Conservation (phyloP, 2,329 filamentous ascomycete species). For the Trichoderma sp. region DNA sequence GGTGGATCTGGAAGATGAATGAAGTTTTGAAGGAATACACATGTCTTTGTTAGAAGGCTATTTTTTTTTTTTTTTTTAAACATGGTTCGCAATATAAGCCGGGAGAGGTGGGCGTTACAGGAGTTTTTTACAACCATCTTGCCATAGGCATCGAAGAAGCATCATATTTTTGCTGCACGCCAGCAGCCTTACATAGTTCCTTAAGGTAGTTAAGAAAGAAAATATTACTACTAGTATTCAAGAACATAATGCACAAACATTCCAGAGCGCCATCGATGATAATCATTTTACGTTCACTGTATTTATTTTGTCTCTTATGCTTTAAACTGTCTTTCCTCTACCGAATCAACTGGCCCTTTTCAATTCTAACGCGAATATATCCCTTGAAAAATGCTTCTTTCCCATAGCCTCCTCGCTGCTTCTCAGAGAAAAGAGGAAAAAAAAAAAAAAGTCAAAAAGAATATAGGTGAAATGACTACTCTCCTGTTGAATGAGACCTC, state of each 20-base stretch:
- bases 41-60: not conserved
- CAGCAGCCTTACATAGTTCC: not conserved
- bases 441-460: not conserved
- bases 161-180: not conserved
- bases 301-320: constrained; percentile 7
- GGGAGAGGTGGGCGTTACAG: constrained; percentile 15
- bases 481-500: not conserved
- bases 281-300: constrained; percentile 9
- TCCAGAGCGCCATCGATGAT: not conserved
- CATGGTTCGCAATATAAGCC: constrained; percentile 13
- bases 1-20: not conserved
- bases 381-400: not conserved
- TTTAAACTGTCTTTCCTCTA: constrained; percentile 11
- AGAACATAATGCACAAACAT: not conserved
- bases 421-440: not conserved
- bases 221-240: not conserved
- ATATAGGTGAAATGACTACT: not conserved
- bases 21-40: constrained; percentile 6
- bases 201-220: not conserved
- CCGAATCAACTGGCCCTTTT: not conserved
- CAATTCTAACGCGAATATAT: not conserved
- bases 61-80: not conserved
- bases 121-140: not conserved
- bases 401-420: not conserved
- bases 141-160: not conserved